These are phyloP conservation scores for Canavalia gladiata DNA, from an alignment of 306 rosid genomes.

Conservation along the genomic window DNA sequence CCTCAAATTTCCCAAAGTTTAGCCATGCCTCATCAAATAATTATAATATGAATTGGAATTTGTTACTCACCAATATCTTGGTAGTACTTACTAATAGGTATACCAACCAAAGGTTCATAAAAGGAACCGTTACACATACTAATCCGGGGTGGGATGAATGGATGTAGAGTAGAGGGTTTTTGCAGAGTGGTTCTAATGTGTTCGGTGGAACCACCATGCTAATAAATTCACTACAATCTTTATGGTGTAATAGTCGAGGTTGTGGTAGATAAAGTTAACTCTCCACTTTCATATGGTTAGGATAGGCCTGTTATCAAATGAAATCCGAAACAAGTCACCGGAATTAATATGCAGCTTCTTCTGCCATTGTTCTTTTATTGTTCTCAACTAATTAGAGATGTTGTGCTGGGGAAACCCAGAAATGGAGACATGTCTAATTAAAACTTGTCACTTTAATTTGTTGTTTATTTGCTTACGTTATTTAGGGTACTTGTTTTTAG, in stretches of 20 bases:
- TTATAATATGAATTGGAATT: background rate
- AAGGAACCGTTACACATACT: background rate
- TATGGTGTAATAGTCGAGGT: slow-evolving; percentile 47
- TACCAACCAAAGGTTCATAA: slow-evolving; percentile 17
- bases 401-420: slow-evolving; percentile 43
- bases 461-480: slow-evolving; percentile 5
- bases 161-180: background rate
- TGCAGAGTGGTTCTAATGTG: slow-evolving; percentile 5
- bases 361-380: background rate
- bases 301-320: slow-evolving; percentile 3
- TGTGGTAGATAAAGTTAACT: background rate
- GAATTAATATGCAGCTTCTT: background rate
- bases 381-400: slow-evolving; percentile 30
- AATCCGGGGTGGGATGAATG: background rate
- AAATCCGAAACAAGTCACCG: background rate
- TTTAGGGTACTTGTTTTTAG: no score
- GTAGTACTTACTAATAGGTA: background rate
- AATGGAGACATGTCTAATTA: slow-evolving; percentile 10
- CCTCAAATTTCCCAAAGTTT: background rate
- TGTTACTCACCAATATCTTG: slow-evolving; percentile 4
- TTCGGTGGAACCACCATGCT: slow-evolving; percentile 46
- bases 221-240: slow-evolving; percentile 50
- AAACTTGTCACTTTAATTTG: background rate
- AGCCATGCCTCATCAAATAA: background rate
- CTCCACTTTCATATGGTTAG: slow-evolving; percentile 5